phyloP scores from a whole-genome alignment of 352 stramenopile species.

The Phytophthora kernoviae region DNA sequence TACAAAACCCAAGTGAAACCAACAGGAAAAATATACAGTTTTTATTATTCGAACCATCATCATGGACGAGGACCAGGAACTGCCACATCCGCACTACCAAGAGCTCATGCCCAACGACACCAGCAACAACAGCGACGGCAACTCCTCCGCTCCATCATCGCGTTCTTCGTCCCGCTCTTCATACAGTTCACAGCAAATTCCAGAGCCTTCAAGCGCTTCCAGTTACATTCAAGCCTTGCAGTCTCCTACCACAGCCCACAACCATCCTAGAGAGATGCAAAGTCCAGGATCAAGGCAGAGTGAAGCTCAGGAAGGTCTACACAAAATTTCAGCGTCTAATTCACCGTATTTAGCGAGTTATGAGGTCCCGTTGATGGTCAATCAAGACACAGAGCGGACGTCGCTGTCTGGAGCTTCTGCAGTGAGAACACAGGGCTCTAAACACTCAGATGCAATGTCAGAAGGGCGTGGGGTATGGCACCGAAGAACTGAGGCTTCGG shows the following conservation, averaged over 20 bases:
- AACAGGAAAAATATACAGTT: no score
- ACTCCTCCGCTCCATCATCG: constrained; percentile 1
- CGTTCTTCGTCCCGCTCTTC: constrained; percentile 11
- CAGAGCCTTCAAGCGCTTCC: background rate
- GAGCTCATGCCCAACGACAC: background rate
- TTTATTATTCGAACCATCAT: no score
- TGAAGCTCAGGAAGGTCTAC: background rate
- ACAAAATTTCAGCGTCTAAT: background rate
- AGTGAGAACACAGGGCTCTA: constrained; percentile 25
- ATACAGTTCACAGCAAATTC: no score
- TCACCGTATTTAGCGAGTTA: constrained; percentile 7
- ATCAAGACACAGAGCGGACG: constrained; percentile 2
- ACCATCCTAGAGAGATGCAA: constrained; percentile 7
- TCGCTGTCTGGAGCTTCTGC: constrained; percentile 13
- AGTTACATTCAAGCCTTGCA: constrained; percentile 20
- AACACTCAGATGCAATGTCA: constrained; percentile 16
- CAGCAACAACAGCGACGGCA: constrained; percentile 5
- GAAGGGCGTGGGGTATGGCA: constrained; percentile 8
- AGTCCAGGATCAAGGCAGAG: constrained; percentile 7
- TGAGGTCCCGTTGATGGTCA: constrained; percentile 9
- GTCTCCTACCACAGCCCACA: constrained; percentile 17
- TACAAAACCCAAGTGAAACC: no score
- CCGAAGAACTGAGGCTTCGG: constrained; percentile 12
- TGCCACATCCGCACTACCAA: no score
- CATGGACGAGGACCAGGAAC: no score